Conservation (phyloP, 2,329 filamentous ascomycete species). For the Verticillium albo-atrum region DNA sequence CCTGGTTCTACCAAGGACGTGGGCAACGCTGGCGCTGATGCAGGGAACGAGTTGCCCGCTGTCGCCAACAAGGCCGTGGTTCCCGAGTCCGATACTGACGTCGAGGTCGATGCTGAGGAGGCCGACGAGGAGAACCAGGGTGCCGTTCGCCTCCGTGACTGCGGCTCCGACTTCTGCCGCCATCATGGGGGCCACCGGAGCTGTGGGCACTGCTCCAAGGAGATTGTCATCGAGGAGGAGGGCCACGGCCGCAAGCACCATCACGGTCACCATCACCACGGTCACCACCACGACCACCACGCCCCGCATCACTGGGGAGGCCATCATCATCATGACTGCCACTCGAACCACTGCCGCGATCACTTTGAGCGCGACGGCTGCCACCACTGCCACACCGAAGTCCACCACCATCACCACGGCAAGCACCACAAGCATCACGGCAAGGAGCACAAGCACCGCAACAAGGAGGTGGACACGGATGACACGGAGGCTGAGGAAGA, state of each 20-base stretch:
- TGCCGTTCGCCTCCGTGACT: neutral
- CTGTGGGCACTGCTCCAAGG: neutral
- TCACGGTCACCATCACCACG: neutral
- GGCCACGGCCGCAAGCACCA: neutral
- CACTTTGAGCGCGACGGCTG: slow-evolving; percentile 1
- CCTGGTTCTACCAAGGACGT: neutral
- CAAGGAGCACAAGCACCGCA: slow-evolving; percentile 4
- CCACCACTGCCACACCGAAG: neutral
- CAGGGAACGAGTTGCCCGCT: neutral
- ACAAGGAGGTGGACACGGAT: no score
- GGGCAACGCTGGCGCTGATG: neutral
- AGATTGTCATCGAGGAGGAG: neutral
- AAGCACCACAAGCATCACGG: neutral
- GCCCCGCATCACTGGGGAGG: neutral
- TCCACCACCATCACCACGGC: neutral
- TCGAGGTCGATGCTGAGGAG: neutral
- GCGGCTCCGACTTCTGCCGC: neutral
- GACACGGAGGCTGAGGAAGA: no score
- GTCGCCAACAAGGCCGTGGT: neutral
- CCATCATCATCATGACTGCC: neutral
- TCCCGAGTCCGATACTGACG: neutral
- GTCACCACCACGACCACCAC: neutral
- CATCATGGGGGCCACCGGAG: neutral
- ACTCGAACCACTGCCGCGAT: neutral
- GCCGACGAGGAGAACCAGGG: neutral